Conservation (phyloP, 2,329 filamentous ascomycete genomes). For the Apiospora arundinis region DNA sequence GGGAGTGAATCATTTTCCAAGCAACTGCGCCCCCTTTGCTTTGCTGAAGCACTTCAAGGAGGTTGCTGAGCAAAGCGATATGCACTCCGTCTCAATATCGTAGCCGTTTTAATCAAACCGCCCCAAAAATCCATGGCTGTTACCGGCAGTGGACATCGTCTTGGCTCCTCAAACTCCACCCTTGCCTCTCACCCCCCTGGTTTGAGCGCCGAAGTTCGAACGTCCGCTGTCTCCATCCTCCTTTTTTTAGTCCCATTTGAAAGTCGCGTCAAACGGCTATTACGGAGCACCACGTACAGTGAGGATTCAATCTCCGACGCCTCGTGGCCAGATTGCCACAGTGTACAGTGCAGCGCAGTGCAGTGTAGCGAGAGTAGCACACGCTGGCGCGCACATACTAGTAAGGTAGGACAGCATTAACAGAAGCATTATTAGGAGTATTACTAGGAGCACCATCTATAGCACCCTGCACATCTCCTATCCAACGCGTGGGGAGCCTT, state of each 20-base stretch:
- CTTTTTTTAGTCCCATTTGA: slow-evolving; percentile 8
- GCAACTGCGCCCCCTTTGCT: neutral
- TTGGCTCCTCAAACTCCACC: slow-evolving; percentile 17
- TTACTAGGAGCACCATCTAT: slow-evolving; percentile 3
- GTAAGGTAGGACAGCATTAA: neutral
- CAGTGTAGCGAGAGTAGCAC: neutral
- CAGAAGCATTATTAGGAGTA: slow-evolving; percentile 1
- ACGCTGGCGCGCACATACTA: neutral
- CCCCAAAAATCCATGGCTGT: slow-evolving; percentile 14
- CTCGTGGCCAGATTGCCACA: slow-evolving; percentile 17
- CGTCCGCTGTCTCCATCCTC: slow-evolving; percentile 16
- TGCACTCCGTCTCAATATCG: slow-evolving; percentile 5
- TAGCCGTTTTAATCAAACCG: slow-evolving; percentile 17
- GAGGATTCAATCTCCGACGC: slow-evolving; percentile 15
- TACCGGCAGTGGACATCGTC: slow-evolving; percentile 2
- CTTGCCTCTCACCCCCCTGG: neutral
- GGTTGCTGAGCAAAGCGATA: slow-evolving; percentile 7
- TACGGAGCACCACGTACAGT: slow-evolving; percentile 18
- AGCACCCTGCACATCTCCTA: slow-evolving; percentile 13
- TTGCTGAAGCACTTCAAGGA: slow-evolving; percentile 3
- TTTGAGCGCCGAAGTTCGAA: slow-evolving; percentile 19
- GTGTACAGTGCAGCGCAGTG: slow-evolving; percentile 1
- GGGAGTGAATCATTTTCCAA: neutral
- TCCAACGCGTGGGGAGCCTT: neutral
- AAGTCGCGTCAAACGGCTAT: slow-evolving; percentile 17